Evolutionary conservation across 176 grass and related monocot species (phyloP).

Genomic region (Tuctoria greenei): DNA sequence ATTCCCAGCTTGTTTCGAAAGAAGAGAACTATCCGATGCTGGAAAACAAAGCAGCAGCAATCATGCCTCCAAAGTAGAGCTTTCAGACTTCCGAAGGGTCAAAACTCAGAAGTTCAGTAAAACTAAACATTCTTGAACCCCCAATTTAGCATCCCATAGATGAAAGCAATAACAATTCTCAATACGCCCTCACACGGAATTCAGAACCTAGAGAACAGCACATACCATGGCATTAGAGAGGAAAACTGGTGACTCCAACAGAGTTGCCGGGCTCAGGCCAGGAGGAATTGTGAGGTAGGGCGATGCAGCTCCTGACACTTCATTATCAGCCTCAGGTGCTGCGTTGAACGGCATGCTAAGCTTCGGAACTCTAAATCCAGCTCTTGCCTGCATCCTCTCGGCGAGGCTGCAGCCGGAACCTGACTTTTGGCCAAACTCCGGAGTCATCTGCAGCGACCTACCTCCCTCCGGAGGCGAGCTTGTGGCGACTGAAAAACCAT

Average conservation of each 20-base stretch:
- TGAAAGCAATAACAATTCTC: neutral
- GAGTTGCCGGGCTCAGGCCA: constrained; percentile 63
- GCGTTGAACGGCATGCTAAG: constrained; percentile 37
- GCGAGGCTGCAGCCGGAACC: constrained; percentile 36
- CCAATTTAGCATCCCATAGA: neutral
- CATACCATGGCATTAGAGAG: constrained; percentile 74
- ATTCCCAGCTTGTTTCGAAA: neutral
- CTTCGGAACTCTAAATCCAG: constrained; percentile 48
- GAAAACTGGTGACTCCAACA: constrained; percentile 73
- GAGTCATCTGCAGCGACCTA: constrained; percentile 11
- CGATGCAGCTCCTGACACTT: constrained; percentile 43
- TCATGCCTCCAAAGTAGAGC: constrained; percentile 21
- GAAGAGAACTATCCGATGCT: constrained; percentile 10
- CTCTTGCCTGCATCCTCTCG: constrained; percentile 58
- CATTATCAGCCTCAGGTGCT: constrained; percentile 5
- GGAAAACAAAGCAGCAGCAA: constrained; percentile 19
- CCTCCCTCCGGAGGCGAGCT: constrained; percentile 25
- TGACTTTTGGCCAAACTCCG: constrained; percentile 42
- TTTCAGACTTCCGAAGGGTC: neutral
- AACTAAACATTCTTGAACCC: constrained; percentile 27
- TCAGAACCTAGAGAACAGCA: neutral
- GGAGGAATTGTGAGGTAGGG: constrained; percentile 72
- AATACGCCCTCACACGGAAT: neutral
- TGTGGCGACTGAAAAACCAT: constrained; percentile 26
- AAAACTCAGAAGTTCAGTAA: constrained; percentile 35